Evolutionary conservation across 148 eudicot species (phyloP).

Genomic region (Polygonum aviculare): DNA sequence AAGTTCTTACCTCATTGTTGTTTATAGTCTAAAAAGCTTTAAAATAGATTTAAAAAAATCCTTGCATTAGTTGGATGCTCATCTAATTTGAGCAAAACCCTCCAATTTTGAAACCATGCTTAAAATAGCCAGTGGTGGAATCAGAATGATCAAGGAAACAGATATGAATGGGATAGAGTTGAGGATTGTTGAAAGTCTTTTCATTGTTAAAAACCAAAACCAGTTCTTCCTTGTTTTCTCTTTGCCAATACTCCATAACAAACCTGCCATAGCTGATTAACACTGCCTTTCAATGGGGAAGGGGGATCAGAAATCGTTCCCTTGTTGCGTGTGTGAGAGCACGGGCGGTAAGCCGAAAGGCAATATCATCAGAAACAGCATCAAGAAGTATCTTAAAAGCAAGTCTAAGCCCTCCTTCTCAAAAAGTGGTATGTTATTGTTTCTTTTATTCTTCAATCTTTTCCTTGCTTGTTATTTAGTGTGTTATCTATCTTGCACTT

Average conservation of each 20-base stretch:
- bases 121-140: not conserved
- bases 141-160: not conserved
- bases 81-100: not conserved
- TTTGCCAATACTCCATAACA: not conserved
- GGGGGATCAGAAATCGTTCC: not conserved
- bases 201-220: not conserved
- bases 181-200: not conserved
- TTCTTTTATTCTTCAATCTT: not conserved
- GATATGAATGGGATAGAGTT: not conserved
- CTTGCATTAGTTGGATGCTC: not conserved
- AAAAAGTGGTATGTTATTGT: conserved; percentile 4
- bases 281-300: not conserved
- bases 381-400: not conserved
- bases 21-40: not conserved
- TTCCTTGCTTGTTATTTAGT: too few relatives aligned
- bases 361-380: not conserved
- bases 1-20: not conserved
- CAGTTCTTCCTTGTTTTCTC: not conserved
- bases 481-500: too few relatives aligned
- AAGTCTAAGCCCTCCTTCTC: not conserved
- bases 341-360: not conserved
- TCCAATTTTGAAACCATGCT: not conserved
- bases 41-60: not conserved
- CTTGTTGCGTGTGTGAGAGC: not conserved
- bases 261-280: not conserved